Conservation (phyloP, 2,329 filamentous ascomycete species). For the Akanthomyces lecanii region DNA sequence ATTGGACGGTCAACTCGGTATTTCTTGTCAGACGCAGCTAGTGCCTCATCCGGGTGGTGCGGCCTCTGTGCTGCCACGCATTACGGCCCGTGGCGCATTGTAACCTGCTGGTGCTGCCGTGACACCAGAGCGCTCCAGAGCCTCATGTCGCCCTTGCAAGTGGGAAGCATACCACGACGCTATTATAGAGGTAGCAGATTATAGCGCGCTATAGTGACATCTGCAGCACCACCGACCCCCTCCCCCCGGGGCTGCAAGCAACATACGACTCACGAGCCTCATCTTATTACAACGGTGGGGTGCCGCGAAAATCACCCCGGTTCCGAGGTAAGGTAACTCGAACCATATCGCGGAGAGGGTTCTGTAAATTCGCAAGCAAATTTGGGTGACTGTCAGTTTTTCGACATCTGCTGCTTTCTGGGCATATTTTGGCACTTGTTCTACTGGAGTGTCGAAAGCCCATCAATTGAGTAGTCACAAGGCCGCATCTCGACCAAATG, state of each 20-base stretch:
- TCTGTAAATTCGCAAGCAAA: not conserved
- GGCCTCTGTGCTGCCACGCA: not conserved
- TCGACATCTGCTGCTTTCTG: not conserved
- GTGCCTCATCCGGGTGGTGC: not conserved
- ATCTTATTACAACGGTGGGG: not conserved
- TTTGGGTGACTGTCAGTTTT: not conserved
- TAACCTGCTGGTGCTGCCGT: not conserved
- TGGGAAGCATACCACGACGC: not conserved
- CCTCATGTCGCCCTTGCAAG: not conserved
- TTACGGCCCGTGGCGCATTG: not conserved
- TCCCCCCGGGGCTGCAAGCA: not conserved
- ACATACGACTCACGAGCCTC: not conserved
- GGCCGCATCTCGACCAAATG: not conserved
- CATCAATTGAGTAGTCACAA: not conserved
- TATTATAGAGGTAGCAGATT: not conserved
- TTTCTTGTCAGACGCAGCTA: too few relatives aligned
- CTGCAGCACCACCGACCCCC: not conserved
- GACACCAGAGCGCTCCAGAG: not conserved
- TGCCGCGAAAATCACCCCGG: not conserved
- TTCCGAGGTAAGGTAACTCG: not conserved
- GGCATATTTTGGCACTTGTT: not conserved
- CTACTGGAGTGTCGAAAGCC: not conserved
- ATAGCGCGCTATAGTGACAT: not conserved
- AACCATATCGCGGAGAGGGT: slow-evolving; percentile 10
- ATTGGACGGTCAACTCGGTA: too few relatives aligned